These are phyloP conservation scores for Penicillium crustosum DNA, from an alignment of 2,329 filamentous ascomycete genomes.

Conservation along the genomic window DNA sequence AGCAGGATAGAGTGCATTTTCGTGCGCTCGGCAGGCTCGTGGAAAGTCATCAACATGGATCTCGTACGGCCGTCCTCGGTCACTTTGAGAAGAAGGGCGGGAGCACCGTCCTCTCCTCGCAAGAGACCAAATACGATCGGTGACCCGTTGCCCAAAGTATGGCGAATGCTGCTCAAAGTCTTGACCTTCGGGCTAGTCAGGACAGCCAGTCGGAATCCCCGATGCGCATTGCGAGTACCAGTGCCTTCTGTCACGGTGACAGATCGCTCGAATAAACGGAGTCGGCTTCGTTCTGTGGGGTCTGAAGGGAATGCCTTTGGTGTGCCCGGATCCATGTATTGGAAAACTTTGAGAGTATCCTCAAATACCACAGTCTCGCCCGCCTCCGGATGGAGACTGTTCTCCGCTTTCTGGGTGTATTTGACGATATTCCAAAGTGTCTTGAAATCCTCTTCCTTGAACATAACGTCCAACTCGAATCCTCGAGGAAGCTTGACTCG, in stretches of 20 bases:
- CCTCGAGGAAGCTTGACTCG: slow-evolving; percentile 72
- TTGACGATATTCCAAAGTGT: slow-evolving; percentile 81
- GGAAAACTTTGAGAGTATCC: slow-evolving; percentile 69
- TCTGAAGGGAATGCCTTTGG: slow-evolving; percentile 75
- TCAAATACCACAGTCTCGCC: slow-evolving; percentile 72
- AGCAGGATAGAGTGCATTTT: slow-evolving; percentile 71
- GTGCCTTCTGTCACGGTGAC: slow-evolving; percentile 69
- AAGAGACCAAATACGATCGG: slow-evolving; percentile 78
- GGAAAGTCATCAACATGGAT: slow-evolving; percentile 75
- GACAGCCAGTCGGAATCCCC: slow-evolving; percentile 75
- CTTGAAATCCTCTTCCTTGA: slow-evolving; percentile 74
- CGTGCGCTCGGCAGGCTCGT: slow-evolving; percentile 68
- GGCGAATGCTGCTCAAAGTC: slow-evolving; percentile 73
- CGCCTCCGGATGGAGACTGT: slow-evolving; percentile 64
- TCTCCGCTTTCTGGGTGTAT: slow-evolving; percentile 74
- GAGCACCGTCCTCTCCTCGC: slow-evolving; percentile 67
- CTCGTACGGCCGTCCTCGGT: slow-evolving; percentile 65
- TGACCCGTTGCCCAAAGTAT: slow-evolving; percentile 62
- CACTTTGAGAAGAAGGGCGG: slow-evolving; percentile 69
- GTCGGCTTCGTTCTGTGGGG: slow-evolving; percentile 66
- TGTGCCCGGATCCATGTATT: slow-evolving; percentile 74
- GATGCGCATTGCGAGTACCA: slow-evolving; percentile 70
- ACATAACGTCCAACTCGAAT: slow-evolving; percentile 69
- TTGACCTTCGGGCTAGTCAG: slow-evolving; percentile 76
- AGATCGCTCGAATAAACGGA: slow-evolving; percentile 73